Evolutionary conservation across 2,329 filamentous ascomycete species (phyloP), one percentile per base, ranked within the genome.

Genomic region (Alternaria viburni): DNA sequence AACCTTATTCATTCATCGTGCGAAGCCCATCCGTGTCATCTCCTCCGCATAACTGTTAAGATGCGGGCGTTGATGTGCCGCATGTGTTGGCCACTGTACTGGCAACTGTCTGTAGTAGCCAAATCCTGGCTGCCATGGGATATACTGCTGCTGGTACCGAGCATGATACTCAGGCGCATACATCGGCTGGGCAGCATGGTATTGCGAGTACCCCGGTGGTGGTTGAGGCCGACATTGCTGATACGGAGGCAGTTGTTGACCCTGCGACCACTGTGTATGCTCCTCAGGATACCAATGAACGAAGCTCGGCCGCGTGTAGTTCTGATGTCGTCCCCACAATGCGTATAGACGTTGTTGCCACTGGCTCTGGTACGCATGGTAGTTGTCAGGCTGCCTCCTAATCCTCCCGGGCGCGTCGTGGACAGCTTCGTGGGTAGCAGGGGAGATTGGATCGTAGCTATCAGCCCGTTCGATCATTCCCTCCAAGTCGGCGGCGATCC

Each of bases 361-460:
- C 47, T 4, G 7, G 8, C 2, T 10, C 47, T 32, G 47, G 17
- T 7, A 32, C 8, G 28, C 0, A 2, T 32, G 2, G 17, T 32
- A 32, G 47, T 21, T 32, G 17, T 6, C n/a, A 11, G 19, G 47
- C 43, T 21, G 43, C 3, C 5, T 2, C 17, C 0, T n/a, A 1
- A 0, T 1, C 4, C n/a, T 28, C 0, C 3, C 47, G 13, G 11
- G 10, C 26, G 17, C n/a, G 0, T 10, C 17, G n/a, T 51, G 17
- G 0, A 0, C 5, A 12, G 17, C 25, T 1, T 32, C 47, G n/a
- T 51, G 4, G 0, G 12, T 0, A 12, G 12, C 12, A 32, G 0
- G 15, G 5, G 12, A 3, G 0, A 0, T 51, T 7, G 26, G n/a
- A 0, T 30, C 2, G 11, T 30, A 12, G 25, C 9, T 3, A 3